Base-by-base conservation (phyloP, 148 eudicot genomes). In the Fagopyrum tataricum region DNA sequence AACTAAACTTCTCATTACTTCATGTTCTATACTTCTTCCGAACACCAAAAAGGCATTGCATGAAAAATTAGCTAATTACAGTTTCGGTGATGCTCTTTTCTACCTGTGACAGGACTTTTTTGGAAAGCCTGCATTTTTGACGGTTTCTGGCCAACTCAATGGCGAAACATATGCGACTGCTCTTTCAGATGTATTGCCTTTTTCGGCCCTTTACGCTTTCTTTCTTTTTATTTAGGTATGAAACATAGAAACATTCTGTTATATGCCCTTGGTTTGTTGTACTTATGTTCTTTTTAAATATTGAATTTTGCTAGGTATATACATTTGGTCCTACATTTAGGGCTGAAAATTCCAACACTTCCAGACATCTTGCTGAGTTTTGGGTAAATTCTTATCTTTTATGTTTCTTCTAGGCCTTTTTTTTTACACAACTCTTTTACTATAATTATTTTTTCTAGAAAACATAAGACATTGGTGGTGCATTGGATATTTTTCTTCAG, bases 151-250 rank as follows among this genome's bases (percentile, higher is more conserved):
- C 75, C 99, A 95, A 84, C 94, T 95, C 72, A 95, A 95, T 88
- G 99, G 88, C 72, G 99, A 95, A 85, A 88, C 99, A 83, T 91
- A 91, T 86, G 99, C 99, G 18, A 95, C 99, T 76, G 99, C 99
- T 81, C 99, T 91, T 73, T 83, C 97, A 80, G 99, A 95, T 85
- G 99, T 95, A 92, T 48, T 18, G 47, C 71, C 74, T 55, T 67
- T 37, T 75, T 77, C 18, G 39, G 13, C 74, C 47, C 42, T 76
- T 17, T 47, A n/a, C 53, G 37, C 18, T 64, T 76, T 78, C 43
- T 47, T 31, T 42, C 70, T 55, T 61, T 53, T 11, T 12, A 9
- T 43, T 66, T 40, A 9, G 31, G 51, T 20, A 52, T 14, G 20
- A 62, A 37, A 12, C 44, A 39, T 64, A 1, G 44, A 64, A 14